These are phyloP conservation scores for Pulveroboletus sp. DNA, from an alignment of 768 basidiomycete species.

Conservation along the genomic window DNA sequence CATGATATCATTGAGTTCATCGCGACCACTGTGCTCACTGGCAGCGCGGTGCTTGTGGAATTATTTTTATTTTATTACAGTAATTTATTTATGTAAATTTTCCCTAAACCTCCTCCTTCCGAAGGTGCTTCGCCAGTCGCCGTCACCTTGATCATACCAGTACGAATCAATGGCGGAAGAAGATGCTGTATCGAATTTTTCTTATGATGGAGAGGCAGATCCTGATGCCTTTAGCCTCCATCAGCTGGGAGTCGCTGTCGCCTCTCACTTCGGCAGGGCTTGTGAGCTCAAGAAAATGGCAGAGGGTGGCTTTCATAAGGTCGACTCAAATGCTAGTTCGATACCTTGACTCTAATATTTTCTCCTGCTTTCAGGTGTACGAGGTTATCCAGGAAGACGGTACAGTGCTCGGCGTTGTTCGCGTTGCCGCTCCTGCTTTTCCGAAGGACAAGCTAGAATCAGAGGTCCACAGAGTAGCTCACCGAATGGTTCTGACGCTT, in stretches of 20 bases:
- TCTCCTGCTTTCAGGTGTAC: not conserved
- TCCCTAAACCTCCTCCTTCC: too few relatives aligned
- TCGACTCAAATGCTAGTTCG: not conserved
- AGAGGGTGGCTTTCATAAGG: slow-evolving; percentile 3
- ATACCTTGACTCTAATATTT: too few relatives aligned
- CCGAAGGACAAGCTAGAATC: slow-evolving; percentile 2
- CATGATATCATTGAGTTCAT: too few relatives aligned
- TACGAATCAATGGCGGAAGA: too few relatives aligned
- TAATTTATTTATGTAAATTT: too few relatives aligned
- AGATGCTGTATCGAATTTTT: not conserved
- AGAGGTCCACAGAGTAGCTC: too few relatives aligned
- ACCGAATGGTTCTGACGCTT: not conserved
- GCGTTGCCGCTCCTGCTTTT: slow-evolving; percentile 1
- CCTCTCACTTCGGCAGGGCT: not conserved
- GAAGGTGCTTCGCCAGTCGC: too few relatives aligned
- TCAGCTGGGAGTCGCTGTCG: not conserved
- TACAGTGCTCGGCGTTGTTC: not conserved
- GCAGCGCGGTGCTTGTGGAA: too few relatives aligned
- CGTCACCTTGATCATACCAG: too few relatives aligned
- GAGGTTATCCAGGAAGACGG: not conserved
- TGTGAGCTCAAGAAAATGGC: not conserved
- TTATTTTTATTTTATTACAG: too few relatives aligned
- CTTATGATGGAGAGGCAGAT: not conserved
- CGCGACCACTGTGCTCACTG: too few relatives aligned
- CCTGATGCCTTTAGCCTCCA: not conserved